phyloP scores from a whole-genome alignment of 139 green algal species.

The Edaphochlamys debaryana region DNA sequence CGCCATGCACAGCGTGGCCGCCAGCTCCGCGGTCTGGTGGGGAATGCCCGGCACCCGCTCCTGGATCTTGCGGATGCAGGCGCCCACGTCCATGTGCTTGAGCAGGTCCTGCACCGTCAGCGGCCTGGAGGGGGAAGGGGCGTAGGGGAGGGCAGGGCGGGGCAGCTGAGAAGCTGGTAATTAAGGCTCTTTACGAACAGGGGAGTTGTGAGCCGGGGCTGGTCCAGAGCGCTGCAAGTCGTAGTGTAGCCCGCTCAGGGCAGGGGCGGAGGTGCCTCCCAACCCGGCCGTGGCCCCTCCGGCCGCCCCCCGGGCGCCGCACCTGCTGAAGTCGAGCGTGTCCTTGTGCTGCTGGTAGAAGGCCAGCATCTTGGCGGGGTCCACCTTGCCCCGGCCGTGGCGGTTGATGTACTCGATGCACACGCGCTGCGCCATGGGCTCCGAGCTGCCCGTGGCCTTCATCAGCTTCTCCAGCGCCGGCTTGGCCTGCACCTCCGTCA shows the following conservation, averaged over 20 bases:
- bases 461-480: constrained; percentile 36
- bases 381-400: constrained; percentile 26
- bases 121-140: background rate
- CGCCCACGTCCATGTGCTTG: constrained; percentile 32
- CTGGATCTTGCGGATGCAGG: constrained; percentile 32
- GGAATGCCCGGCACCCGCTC: constrained; percentile 22
- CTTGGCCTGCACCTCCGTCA: constrained; percentile 39
- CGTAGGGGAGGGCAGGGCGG: no score
- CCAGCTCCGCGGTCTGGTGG: constrained; percentile 40
- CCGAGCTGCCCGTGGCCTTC: constrained; percentile 29
- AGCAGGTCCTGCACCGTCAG: constrained; percentile 39
- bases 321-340: constrained; percentile 42
- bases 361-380: constrained; percentile 27
- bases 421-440: constrained; percentile 37
- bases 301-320: no score
- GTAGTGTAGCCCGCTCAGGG: no score
- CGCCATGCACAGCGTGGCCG: constrained; percentile 41
- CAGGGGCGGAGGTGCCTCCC: no score
- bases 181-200: no score
- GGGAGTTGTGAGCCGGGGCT: no score
- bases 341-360: constrained; percentile 42
- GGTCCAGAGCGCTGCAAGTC: no score
- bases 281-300: no score
- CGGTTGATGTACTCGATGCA: constrained; percentile 43
- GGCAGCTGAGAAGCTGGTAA: no score